These are phyloP conservation scores for Microthlaspi erraticum DNA, from an alignment of 345 rosid species.

Conservation along the genomic window DNA sequence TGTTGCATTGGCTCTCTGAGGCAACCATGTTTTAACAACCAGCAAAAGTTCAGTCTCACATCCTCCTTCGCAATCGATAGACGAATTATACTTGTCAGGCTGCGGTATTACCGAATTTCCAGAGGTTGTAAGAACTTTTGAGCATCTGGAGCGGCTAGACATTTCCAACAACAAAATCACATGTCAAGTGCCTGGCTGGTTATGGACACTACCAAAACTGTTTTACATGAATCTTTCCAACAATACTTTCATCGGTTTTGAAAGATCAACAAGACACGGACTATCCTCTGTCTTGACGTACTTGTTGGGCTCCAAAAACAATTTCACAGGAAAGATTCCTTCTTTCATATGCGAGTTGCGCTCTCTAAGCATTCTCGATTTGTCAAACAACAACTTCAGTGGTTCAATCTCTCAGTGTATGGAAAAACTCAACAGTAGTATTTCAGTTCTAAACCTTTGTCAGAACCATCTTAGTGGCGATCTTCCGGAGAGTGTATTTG, in stretches of 20 bases:
- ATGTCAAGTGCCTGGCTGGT: no score
- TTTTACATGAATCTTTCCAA: background rate
- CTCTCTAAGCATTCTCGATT: background rate
- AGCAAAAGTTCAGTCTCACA: background rate
- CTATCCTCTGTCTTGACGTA: background rate
- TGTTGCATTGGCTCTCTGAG: background rate
- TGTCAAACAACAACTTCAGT: slow-evolving; percentile 4
- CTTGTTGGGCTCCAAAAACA: slow-evolving; percentile 14
- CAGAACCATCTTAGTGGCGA: background rate
- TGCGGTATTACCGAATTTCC: no score
- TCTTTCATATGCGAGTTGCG: background rate
- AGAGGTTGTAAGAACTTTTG: no score
- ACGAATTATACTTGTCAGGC: background rate
- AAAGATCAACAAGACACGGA: background rate
- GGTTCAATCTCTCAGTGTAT: slow-evolving; percentile 5
- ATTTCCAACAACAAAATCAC: no score
- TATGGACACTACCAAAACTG: slow-evolving; percentile 4
- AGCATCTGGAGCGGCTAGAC: no score
- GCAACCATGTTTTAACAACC: background rate
- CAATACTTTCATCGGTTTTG: slow-evolving; percentile 9
- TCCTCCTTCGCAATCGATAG: background rate
- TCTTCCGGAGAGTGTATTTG: slow-evolving; percentile 23
- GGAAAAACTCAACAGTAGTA: background rate
- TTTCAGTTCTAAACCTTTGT: background rate
- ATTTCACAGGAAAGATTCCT: slow-evolving; percentile 1